Conservation (phyloP, 441 rosid genomes). For the Brassica hybrid region DNA sequence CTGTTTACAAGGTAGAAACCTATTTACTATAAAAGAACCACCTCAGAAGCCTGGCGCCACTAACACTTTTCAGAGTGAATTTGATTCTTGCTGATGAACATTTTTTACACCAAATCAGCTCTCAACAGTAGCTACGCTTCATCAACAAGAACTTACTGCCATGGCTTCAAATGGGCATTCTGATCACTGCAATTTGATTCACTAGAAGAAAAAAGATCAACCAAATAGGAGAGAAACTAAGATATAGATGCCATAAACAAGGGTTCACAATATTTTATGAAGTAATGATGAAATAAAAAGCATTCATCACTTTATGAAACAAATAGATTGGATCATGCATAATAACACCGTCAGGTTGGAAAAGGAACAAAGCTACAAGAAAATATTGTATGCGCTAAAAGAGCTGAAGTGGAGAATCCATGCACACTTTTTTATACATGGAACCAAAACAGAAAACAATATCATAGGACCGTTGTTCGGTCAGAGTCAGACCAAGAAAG, state of each 20-base stretch:
- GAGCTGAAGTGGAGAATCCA: not conserved
- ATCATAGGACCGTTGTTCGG: no score
- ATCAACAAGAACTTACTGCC: not conserved
- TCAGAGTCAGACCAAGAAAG: no score
- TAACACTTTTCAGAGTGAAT: not conserved
- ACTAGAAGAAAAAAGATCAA: not conserved
- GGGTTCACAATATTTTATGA: not conserved
- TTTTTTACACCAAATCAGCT: not conserved
- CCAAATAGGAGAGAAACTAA: not conserved
- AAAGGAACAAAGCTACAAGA: not conserved
- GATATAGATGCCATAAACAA: not conserved
- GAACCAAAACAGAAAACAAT: no score
- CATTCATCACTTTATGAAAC: constrained; percentile 1
- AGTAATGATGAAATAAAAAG: not conserved
- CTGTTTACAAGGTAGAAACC: not conserved
- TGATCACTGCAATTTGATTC: not conserved
- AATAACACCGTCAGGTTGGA: not conserved
- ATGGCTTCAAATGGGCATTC: not conserved
- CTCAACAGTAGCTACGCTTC: not conserved
- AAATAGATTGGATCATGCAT: not conserved
- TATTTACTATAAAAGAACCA: not conserved
- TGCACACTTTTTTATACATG: not conserved
- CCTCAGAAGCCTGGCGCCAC: not conserved
- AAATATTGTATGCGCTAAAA: not conserved
- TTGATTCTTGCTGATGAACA: not conserved